Base-by-base conservation (phyloP, 164 flowering plant species). In the Tetracentron sinense region DNA sequence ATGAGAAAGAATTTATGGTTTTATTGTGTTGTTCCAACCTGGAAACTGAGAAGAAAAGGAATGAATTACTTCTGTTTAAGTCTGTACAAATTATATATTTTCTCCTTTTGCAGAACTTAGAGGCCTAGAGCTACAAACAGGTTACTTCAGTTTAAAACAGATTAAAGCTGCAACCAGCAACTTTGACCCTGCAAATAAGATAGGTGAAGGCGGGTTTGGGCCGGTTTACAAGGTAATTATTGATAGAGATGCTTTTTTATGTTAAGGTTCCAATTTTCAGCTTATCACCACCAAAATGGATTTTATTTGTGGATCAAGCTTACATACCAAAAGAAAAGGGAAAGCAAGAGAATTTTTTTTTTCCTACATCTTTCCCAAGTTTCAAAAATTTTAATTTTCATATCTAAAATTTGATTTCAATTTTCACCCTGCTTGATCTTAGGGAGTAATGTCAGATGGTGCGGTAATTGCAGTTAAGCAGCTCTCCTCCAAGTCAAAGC, bases 171-270 rank as follows among this genome's bases (percentile, higher is more conserved):
- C 96, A 48, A 89, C 96, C 3, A 66, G 64, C 19, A 84, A 87
- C 74, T 89, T 89, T 64, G 88, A 85, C 53, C 78, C 83, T 62
- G 81, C 67, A 59, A 82, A 89, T 71, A 89, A 89, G 77, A 82
- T 89, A 46, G 96, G 96, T 2, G 93, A 89, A 83, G 93, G 96
- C 28, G 93, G 96, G 20, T 87, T 89, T 74, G 96, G 96, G 38
- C 82, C 93, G 3, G 96, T 89, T 42, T 85, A 72, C 75, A 89
- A 85, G 91, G 96, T 89, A 75, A 54, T 31, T 29, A 14, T 23
- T 10, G 54, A 30, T 31, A 33, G 14, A 16, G 5, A 38, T 38
- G n/a, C 14, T 38, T 38, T 12, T 38, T 38, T 10, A 12, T 8
- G 11, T 38, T 38, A 4, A 38, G 8, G 8, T 38, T 12, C 14